These are phyloP conservation scores for Hirschioporus abietinus DNA, from an alignment of 768 basidiomycete species.

Conservation along the genomic window DNA sequence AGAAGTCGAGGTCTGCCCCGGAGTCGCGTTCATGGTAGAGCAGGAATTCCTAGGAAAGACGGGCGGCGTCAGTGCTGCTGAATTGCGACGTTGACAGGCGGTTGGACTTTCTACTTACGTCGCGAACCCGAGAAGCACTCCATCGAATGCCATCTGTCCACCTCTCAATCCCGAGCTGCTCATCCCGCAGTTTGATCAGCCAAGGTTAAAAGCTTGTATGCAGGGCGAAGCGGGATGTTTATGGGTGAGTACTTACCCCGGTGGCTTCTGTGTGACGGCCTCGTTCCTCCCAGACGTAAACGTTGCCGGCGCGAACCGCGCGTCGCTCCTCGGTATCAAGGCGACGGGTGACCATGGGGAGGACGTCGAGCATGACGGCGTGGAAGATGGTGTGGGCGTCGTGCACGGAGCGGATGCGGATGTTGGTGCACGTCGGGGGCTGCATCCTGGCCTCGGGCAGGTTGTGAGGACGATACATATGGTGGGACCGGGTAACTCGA, in stretches of 20 bases:
- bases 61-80: constrained; percentile 5
- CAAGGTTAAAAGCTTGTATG: constrained; percentile 12
- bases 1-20: constrained; percentile 44
- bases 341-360: constrained; percentile 66
- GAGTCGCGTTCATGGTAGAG: constrained; percentile 67
- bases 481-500: constrained; percentile 6
- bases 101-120: constrained; percentile 40
- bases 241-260: constrained; percentile 40
- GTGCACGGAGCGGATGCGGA: constrained; percentile 56
- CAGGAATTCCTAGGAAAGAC: constrained; percentile 56
- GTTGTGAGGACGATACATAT: constrained; percentile 15
- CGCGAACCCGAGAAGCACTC: constrained; percentile 75
- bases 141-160: constrained; percentile 80
- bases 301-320: constrained; percentile 61
- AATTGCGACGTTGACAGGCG: background rate
- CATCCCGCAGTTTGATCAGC: constrained; percentile 4
- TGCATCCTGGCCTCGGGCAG: constrained; percentile 40
- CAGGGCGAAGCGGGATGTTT: too few relatives aligned
- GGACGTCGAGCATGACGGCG: constrained; percentile 50
- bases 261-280: constrained; percentile 60
- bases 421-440: constrained; percentile 57
- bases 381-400: constrained; percentile 77
- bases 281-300: constrained; percentile 84
- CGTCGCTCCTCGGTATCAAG: constrained; percentile 74
- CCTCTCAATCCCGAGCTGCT: constrained; percentile 67